Conservation (phyloP, 257 asterid species). For the Handroanthus guayacan region DNA sequence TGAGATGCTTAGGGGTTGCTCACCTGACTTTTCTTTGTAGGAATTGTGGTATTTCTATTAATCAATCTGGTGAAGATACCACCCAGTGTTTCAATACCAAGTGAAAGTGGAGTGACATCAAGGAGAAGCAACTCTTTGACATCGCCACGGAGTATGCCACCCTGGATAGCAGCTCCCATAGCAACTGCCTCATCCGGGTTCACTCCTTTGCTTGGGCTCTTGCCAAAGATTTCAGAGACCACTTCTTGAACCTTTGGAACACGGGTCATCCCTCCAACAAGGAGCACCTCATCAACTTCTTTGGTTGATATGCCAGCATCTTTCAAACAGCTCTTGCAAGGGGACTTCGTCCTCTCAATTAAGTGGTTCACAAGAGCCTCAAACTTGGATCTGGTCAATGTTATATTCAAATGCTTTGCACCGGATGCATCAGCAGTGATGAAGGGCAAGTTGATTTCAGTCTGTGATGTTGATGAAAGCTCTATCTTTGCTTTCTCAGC, state of each 20-base stretch:
- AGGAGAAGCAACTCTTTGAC: constrained; percentile 78
- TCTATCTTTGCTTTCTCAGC: constrained; percentile 86
- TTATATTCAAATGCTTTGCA: constrained; percentile 70
- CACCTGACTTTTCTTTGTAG: constrained; percentile 80
- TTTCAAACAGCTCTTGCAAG: constrained; percentile 79
- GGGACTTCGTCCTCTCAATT: constrained; percentile 74
- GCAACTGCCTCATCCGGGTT: constrained; percentile 88
- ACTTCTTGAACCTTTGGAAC: constrained; percentile 80
- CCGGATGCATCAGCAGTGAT: constrained; percentile 78
- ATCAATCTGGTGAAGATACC: constrained; percentile 78
- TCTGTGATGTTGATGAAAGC: constrained; percentile 75
- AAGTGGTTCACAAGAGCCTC: constrained; percentile 67
- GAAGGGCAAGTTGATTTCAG: constrained; percentile 75
- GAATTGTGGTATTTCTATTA: constrained; percentile 77
- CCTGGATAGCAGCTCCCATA: constrained; percentile 86
- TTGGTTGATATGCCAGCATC: constrained; percentile 69
- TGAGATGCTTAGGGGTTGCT: not conserved
- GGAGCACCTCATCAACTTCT: constrained; percentile 79
- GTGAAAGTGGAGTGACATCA: constrained; percentile 79
- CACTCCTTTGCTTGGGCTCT: constrained; percentile 81
- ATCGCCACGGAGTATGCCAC: constrained; percentile 76
- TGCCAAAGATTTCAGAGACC: constrained; percentile 73
- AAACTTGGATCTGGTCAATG: constrained; percentile 72
- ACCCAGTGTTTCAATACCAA: constrained; percentile 79
- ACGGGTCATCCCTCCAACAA: constrained; percentile 86